Evolutionary conservation across 805 yeast genomes (phyloP), one percentile per base, ranked within the genome.

Genomic region (Metschnikowia anglica): DNA sequence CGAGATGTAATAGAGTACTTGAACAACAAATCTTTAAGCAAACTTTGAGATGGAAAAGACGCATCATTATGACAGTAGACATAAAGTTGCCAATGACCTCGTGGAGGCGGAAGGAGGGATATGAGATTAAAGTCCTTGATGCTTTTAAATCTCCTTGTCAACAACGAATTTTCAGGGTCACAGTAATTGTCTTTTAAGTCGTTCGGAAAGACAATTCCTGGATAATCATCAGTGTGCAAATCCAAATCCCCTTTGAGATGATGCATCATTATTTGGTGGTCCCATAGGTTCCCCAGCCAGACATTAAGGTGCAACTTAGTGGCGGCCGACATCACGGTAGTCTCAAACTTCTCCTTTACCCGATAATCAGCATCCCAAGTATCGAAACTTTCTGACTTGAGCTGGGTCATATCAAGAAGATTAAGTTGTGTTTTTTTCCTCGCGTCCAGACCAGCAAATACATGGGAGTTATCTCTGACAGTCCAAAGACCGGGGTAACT

Each of bases 281-380:
- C 96, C 51, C 86, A 79, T 1, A 81, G 68, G 56, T 90, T 91
- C 2, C 98, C 98, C 39, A 84, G 72, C 90, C 91, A 90, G 5
- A 89, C 76, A 37, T 77, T 70, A 6, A 61, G 54, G 28, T 48
- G 43, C 1, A 87, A 66, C 10, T 70, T 74, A 0, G 93, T 77
- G 0, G 95, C 95, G 8, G 87, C 73, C 1, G 96, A 83, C 90
- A 90, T 85, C 56, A 78, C 79, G 1, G 88, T 72, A 39, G 88
- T 83, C 60, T 90, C 97, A n/a, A 85, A 69, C 47, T 85, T 80
- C 60, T 90, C 97, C 55, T 85, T 80, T 49, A 79, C 73, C 16
- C 76, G 69, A 55, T 82, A 80, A 53, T 87, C 85, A 20, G 76
- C 68, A 51, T 83, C 86, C 88, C 89, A 84, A 3, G 59, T 40